A percentile compares a stretch with the other conserved stretches of the same genome.
Conservation (phyloP, 2,329 filamentous ascomycete genomes). For the Alternaria sp. region DNA sequence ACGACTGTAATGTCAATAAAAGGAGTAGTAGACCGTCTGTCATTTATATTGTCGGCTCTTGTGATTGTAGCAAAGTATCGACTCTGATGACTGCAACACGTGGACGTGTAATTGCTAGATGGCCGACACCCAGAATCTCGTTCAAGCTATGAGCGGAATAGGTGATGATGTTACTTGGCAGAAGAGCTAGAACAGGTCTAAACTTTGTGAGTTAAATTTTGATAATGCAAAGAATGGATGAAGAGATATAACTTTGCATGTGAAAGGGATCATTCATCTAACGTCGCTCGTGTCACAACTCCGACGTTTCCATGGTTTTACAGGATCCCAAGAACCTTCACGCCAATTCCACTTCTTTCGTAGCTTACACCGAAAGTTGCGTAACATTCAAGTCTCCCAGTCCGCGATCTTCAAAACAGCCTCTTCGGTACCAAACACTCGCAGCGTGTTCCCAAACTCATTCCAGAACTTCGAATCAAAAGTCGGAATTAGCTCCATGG, state of each 20-base stretch:
- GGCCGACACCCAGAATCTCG: too few species aligned
- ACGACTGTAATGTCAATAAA: too few species aligned
- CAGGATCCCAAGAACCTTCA: neutral
- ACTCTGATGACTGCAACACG: too few species aligned
- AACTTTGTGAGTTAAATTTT: neutral
- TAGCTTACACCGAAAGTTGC: neutral
- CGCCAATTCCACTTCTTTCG: neutral
- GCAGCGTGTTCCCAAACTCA: constrained; percentile 66
- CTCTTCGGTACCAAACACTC: constrained; percentile 68
- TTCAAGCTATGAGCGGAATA: too few species aligned
- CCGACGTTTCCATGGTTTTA: neutral
- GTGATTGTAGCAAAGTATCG: too few species aligned
- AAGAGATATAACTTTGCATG: neutral
- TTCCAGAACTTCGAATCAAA: constrained; percentile 64
- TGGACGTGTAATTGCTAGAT: too few species aligned
- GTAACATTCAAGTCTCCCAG: constrained; percentile 23
- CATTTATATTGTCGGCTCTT: neutral
- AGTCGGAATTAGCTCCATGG: constrained; percentile 61
- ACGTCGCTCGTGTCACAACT: neutral
- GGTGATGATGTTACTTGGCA: too few species aligned
- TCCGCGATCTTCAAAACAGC: constrained; percentile 41
- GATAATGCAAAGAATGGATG: neutral
- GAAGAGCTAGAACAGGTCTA: neutral
- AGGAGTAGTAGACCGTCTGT: too few species aligned
- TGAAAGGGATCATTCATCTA: neutral